Percentiles rank a stretch among this genome's conserved stretches.
phyloP scores from a whole-genome alignment of 2,329 filamentous ascomycete genomes.

The Lomentospora prolificans region DNA sequence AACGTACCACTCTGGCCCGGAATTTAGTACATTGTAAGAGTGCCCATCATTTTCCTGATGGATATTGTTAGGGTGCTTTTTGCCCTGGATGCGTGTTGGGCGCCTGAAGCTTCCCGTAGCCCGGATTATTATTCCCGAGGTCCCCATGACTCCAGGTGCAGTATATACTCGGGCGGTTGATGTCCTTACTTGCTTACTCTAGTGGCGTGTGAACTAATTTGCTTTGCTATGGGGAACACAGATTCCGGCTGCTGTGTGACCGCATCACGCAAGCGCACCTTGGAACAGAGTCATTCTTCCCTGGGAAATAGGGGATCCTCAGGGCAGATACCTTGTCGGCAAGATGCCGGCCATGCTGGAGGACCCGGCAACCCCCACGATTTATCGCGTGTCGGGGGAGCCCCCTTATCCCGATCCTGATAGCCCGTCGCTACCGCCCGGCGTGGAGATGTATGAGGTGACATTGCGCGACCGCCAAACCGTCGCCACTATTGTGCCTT shows the following conservation, averaged over 20 bases:
- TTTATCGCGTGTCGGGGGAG: constrained; percentile 59
- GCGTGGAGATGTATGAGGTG: constrained; percentile 65
- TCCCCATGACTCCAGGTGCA: too few relatives aligned
- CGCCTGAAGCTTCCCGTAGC: too few relatives aligned
- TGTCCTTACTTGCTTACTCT: neutral
- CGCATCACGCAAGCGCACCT: neutral
- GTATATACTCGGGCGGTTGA: too few relatives aligned
- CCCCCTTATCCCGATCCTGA: constrained; percentile 54
- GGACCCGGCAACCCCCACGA: constrained; percentile 60
- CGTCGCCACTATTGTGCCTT: constrained; percentile 73
- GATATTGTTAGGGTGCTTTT: neutral
- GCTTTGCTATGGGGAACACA: neutral
- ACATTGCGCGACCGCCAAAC: constrained; percentile 77
- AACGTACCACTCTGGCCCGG: neutral
- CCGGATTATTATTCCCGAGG: neutral
- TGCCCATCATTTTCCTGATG: neutral
- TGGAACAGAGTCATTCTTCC: neutral
- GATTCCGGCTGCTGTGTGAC: neutral
- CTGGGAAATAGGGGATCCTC: neutral
- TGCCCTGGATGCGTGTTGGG: neutral
- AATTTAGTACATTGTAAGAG: constrained; percentile 2
- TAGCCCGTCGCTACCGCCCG: constrained; percentile 53
- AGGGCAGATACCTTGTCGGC: constrained; percentile 9
- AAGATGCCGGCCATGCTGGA: constrained; percentile 71
- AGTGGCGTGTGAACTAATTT: constrained; percentile 4